Percentiles rank a stretch among this genome's conserved stretches.
Evolutionary conservation across 306 rosid species (phyloP).

Genomic region (Crotalaria pallida): DNA sequence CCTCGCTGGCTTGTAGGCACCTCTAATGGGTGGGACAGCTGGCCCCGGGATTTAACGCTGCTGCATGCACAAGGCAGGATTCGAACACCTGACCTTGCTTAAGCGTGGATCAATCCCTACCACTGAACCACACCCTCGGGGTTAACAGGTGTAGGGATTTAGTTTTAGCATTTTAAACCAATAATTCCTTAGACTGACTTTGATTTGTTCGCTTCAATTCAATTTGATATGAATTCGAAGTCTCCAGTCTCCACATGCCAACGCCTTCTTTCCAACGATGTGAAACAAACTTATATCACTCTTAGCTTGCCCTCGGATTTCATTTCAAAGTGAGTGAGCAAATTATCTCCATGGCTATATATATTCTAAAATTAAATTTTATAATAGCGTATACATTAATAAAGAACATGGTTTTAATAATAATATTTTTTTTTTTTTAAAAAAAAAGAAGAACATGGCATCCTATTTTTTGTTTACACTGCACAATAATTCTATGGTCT

Average conservation of each 20-base stretch:
- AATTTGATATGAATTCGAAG: background rate
- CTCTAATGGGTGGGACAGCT: no score
- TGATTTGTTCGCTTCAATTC: background rate
- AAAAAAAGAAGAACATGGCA: no score
- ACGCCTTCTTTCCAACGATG: background rate
- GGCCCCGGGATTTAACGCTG: no score
- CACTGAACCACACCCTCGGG: no score
- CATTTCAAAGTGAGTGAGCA: conserved; percentile 5
- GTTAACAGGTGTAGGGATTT: no score
- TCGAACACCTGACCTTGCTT: no score
- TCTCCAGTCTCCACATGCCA: background rate
- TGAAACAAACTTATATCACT: background rate
- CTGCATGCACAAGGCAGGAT: no score
- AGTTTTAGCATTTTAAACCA: background rate
- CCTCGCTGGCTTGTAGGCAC: no score
- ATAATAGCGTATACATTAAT: background rate
- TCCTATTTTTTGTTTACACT: background rate
- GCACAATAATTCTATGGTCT: background rate
- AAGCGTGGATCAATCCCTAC: no score
- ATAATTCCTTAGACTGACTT: background rate
- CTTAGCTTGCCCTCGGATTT: conserved; percentile 10
- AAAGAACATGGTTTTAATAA: background rate
- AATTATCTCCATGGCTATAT: background rate
- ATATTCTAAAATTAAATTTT: background rate
- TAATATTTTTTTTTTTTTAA: no score